phyloP scores from a whole-genome alignment of 257 asterid species.

The Schizonepeta tenuifolia region DNA sequence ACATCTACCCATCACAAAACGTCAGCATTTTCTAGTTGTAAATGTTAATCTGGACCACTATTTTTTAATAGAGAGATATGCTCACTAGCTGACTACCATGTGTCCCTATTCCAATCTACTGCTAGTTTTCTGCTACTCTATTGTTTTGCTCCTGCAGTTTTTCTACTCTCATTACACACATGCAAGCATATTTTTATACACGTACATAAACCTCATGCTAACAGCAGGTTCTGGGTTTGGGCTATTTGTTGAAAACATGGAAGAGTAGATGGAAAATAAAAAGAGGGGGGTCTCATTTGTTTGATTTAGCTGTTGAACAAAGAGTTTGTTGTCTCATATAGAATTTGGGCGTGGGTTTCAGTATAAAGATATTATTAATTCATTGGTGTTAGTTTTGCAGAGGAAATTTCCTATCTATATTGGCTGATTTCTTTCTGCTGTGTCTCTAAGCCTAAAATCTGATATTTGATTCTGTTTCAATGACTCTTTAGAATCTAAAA shows the following conservation, averaged over 20 bases:
- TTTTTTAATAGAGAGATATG: neutral
- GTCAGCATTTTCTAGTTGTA: conserved; percentile 5
- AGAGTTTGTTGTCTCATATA: conserved; percentile 15
- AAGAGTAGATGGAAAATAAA: neutral
- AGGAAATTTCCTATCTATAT: neutral
- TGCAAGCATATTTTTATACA: conserved; percentile 12
- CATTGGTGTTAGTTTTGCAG: neutral
- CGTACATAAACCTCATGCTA: neutral
- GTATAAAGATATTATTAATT: neutral
- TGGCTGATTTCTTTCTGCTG: conserved; percentile 12
- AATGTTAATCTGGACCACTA: conserved; percentile 1
- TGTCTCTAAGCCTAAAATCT: conserved; percentile 3
- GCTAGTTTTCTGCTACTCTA: conserved; percentile 19
- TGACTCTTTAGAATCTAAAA: neutral
- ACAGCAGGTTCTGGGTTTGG: too few relatives aligned
- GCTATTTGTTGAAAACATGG: conserved; percentile 6
- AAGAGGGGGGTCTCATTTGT: conserved; percentile 3
- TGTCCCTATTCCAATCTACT: neutral
- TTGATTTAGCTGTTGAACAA: neutral
- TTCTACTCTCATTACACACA: neutral
- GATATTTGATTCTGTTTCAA: conserved; percentile 10
- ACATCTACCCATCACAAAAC: conserved; percentile 1
- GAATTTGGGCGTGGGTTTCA: neutral
- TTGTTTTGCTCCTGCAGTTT: neutral
- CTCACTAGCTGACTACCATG: neutral